phyloP scores from a whole-genome alignment of 805 yeast species.

The Lipomyces starkeyi region DNA sequence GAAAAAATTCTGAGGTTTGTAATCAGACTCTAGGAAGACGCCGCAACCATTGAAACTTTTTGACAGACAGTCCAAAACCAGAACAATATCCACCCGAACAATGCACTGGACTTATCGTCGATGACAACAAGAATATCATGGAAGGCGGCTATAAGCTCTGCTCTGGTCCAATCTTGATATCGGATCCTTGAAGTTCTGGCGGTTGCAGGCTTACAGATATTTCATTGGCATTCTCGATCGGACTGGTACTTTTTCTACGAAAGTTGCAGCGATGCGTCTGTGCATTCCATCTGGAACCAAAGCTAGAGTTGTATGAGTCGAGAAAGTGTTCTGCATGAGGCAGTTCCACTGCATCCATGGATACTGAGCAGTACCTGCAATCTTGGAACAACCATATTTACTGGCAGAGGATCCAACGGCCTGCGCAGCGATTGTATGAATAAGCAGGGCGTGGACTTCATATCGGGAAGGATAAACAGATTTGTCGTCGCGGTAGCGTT shows the following conservation, averaged over 20 bases:
- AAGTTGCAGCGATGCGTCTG: slow-evolving; percentile 82
- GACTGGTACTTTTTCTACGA: slow-evolving; percentile 72
- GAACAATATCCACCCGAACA: slow-evolving; percentile 65
- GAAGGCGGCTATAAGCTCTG: slow-evolving; percentile 66
- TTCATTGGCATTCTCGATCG: slow-evolving; percentile 63
- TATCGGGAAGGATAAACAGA: no score
- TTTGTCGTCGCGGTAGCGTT: no score
- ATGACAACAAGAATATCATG: slow-evolving; percentile 57
- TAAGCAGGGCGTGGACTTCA: no score
- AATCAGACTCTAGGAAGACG: slow-evolving; percentile 62
- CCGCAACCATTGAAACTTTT: slow-evolving; percentile 61
- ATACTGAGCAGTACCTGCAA: neutral
- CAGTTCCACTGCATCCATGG: slow-evolving; percentile 28
- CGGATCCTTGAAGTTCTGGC: slow-evolving; percentile 62
- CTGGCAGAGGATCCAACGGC: no score
- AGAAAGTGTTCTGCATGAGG: slow-evolving; percentile 32
- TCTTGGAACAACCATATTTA: no score
- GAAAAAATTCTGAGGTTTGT: slow-evolving; percentile 70
- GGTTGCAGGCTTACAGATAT: slow-evolving; percentile 56
- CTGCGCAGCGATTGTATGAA: no score
- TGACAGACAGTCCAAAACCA: slow-evolving; percentile 65
- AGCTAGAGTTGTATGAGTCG: slow-evolving; percentile 26
- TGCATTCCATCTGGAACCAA: slow-evolving; percentile 58
- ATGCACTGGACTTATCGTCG: slow-evolving; percentile 63
- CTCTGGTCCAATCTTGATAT: slow-evolving; percentile 79